Base-by-base conservation (phyloP, 768 basidiomycete species). In the Cyathus striatus region DNA sequence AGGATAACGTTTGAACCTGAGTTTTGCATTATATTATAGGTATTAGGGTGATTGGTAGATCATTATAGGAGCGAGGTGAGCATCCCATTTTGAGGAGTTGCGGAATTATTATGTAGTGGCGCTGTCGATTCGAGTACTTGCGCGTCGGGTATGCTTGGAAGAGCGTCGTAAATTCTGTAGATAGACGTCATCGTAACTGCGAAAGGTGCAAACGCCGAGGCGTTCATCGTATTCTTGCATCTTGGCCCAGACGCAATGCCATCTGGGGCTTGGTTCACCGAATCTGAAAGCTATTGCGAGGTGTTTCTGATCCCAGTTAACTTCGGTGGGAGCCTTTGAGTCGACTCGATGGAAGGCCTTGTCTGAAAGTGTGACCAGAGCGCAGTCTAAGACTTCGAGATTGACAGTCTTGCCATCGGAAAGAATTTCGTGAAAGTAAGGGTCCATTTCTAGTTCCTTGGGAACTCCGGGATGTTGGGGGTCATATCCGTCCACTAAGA, bases 221-320 rank as follows among this genome's bases (percentile, higher is more conserved):
- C 49, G 39, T 23, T 61, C 55, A 52, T 79, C 72, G 45, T 72
- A 65, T 47, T 82, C 80, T 18, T 70, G 64, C 46, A 81, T 66
- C 21, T 68, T 70, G n/a, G 79, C 80, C 78, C 77, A 83, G 25
- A 83, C 70, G 57, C 78, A 81, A 45, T 80, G 77, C 81, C 81
- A 84, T 7, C 61, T 53, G 17, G 54, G 44, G 16, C 42, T 45
- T 21, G 67, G 60, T 57, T 68, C 72, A 32, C 63, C 56, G 46
- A 79, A 79, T 49, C 78, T 79, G 61, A 83, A 62, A 17, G 76
- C 80, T 17, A 83, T 61, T 18, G 50, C 72, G 20, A 65, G 59
- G 52, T 76, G 73, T 21, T 62, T 59, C 52, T 76, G 72, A 53
- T 70, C 66, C 73, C 73, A 75, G 23, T 55, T 52, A 38, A 55